Conservation (phyloP, 169 alveolate species). For the Eimeria sp. region DNA sequence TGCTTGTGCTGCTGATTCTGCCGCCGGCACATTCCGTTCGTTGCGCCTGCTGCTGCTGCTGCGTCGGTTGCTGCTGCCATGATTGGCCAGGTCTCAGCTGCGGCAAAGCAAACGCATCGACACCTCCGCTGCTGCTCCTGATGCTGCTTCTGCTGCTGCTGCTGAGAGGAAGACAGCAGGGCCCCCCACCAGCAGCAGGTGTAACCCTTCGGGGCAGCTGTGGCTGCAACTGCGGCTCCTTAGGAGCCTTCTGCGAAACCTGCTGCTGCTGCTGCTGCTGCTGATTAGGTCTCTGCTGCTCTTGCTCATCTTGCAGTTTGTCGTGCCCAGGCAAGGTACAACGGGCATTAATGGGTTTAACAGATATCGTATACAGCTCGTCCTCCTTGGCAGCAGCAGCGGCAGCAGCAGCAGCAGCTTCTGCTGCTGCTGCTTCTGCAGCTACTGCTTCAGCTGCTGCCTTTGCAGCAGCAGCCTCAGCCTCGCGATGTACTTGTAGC, state of each 20-base stretch:
- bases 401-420: conserved; percentile 25
- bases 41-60: conserved; percentile 62
- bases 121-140: conserved; percentile 45
- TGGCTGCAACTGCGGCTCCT: conserved; percentile 34
- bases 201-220: not conserved
- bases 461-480: not conserved
- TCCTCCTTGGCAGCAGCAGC: not conserved
- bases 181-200: not conserved
- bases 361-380: not conserved
- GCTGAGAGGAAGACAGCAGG: not conserved
- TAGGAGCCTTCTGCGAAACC: conserved; percentile 2
- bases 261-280: conserved; percentile 47
- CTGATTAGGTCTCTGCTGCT: not conserved
- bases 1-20: conserved; percentile 22
- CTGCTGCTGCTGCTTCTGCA: conserved; percentile 25
- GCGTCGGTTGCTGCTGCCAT: conserved; percentile 48
- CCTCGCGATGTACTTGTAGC: conserved; percentile 10
- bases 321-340: not conserved
- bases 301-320: not conserved
- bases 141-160: conserved; percentile 34
- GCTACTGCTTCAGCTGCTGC: conserved; percentile 61
- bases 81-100: not conserved
- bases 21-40: not conserved
- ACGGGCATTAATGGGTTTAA: not conserved
- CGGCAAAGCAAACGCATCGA: not conserved